These are phyloP conservation scores for Paxillus involutus DNA, from an alignment of 768 basidiomycete species.

Conservation along the genomic window DNA sequence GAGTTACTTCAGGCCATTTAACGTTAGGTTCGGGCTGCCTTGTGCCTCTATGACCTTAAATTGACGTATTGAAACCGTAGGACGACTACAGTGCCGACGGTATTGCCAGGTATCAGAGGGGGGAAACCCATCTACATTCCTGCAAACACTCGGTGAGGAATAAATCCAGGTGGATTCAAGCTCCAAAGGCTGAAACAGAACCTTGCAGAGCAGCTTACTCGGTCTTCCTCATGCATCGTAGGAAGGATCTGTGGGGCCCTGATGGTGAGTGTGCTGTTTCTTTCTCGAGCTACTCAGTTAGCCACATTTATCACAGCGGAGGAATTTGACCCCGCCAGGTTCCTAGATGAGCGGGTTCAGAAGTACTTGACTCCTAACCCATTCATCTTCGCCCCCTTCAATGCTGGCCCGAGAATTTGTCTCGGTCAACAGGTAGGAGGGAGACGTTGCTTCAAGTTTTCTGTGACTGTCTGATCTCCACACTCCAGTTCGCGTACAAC, in stretches of 20 bases:
- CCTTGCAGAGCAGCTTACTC: constrained; percentile 41
- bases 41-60: not conserved
- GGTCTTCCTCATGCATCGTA: constrained; percentile 57
- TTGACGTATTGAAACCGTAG: constrained; percentile 11
- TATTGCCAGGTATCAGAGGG: constrained; percentile 23
- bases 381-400: constrained; percentile 46
- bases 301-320: constrained; percentile 37
- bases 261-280: constrained; percentile 42
- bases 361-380: constrained; percentile 59
- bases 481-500: constrained; percentile 59
- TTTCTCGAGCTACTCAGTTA: not conserved
- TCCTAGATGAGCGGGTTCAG: constrained; percentile 58
- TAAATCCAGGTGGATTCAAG: not conserved
- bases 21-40: constrained; percentile 13
- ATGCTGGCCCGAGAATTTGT: constrained; percentile 39
- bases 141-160: constrained; percentile 26
- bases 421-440: constrained; percentile 35
- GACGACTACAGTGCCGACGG: constrained; percentile 18
- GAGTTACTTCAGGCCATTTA: constrained; percentile 20
- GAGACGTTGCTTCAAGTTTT: not conserved
- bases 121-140: constrained; percentile 34
- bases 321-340: constrained; percentile 65
- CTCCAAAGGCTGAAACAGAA: not conserved
- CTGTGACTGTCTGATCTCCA: not conserved
- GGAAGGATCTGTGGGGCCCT: constrained; percentile 65